Evolutionary conservation across 1,284 basidiomycete species (phyloP), one percentile per base, ranked within the genome.

Genomic region (Schizopora paradoxa): DNA sequence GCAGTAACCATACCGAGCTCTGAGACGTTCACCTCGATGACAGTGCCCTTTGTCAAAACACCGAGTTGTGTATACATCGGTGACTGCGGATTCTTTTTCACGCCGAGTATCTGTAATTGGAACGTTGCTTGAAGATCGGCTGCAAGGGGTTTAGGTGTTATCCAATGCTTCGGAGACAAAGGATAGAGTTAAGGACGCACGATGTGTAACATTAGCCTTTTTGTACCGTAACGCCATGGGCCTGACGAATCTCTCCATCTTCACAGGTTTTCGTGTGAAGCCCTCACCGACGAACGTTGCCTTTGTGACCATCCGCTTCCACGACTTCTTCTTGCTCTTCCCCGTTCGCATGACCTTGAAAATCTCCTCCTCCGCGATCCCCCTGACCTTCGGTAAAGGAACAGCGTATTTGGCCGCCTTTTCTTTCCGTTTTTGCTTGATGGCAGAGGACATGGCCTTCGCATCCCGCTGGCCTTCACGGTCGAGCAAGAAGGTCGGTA

Each of bases 231-330:
- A 68, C 29, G 92, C 96, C 88, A 96, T 97, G 6, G 96, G 96
- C 50, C 96, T 77, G 49, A 99, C 85, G 66, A 99, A 99, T 38
- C 96, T 78, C 72, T 99, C 96, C 81, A 99, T 89, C 73, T 99
- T 99, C 48, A 97, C 94, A 0, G 96, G 96, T 66, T 99, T 99
- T 54, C 96, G 77, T 11, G 96, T 99, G 66, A 99, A 99, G 29
- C 91, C 87, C 66, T 97, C 94, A 7, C 95, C 95, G 34, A 99
- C 95, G 63, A 99, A 99, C 2, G 95, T 98, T 36, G 95, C 94
- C 69, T 99, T 99, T 55, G 94, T 97, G 54, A 99, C 91, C 95
- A 99, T 98, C 56, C 96, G 81, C 73, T 99, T 99, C 96, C 96
- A 99, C 21, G 87, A 80, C 69, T 99, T 99, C 63, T 79, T 82